These are phyloP conservation scores for Pulveroboletus ravenelii DNA, from an alignment of 768 basidiomycete genomes.

Conservation along the genomic window DNA sequence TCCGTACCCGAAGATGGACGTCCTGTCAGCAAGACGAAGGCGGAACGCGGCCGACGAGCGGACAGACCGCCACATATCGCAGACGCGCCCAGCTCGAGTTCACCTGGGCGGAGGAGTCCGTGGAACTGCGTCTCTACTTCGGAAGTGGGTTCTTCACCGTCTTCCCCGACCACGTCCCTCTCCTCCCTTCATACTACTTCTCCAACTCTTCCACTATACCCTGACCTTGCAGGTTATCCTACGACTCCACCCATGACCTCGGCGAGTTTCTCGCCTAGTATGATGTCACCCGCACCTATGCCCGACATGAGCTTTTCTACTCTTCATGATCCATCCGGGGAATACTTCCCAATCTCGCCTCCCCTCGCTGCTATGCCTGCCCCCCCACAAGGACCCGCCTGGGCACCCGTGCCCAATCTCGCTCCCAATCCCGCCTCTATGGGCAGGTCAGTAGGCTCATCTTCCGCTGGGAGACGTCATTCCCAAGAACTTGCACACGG, in stretches of 20 bases:
- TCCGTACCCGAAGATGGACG: conserved; percentile 18
- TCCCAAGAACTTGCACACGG: conserved; percentile 22
- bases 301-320: conserved; percentile 14
- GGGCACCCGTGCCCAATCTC: conserved; percentile 10
- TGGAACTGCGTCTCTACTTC: conserved; percentile 15
- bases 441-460: conserved; percentile 4
- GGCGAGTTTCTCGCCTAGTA: conserved; percentile 6
- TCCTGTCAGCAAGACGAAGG: conserved; percentile 16
- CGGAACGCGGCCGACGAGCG: conserved; percentile 22
- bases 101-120: conserved; percentile 35
- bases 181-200: conserved; percentile 19
- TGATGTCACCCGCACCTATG: conserved; percentile 7
- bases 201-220: conserved; percentile 19
- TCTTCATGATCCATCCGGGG: conserved; percentile 11
- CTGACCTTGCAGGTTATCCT: conserved; percentile 18
- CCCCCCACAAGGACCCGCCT: conserved; percentile 15
- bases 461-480: conserved; percentile 9
- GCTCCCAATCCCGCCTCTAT: background rate
- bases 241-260: conserved; percentile 8
- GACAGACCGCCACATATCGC: conserved; percentile 15
- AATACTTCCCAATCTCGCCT: conserved; percentile 13
- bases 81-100: conserved; percentile 14
- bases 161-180: conserved; percentile 22
- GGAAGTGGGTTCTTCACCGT: conserved; percentile 20
- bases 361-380: conserved; percentile 5